phyloP scores from a whole-genome alignment of 495 filamentous ascomycete genomes.

The Stereocaulon alpinum region DNA sequence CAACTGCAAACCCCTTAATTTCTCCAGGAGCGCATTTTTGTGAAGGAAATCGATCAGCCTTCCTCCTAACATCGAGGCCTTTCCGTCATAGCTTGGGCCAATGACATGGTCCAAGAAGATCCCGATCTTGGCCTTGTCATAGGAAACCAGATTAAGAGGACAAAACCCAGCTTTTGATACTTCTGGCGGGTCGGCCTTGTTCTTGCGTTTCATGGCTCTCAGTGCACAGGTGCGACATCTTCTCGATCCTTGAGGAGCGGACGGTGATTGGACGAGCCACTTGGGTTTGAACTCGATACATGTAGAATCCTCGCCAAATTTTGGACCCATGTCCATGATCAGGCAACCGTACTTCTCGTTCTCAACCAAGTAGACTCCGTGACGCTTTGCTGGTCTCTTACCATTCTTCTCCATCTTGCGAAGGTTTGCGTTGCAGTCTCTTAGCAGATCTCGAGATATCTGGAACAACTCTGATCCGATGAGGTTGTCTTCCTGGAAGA shows the following conservation, averaged over 20 bases:
- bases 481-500: slow-evolving; percentile 47
- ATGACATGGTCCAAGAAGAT: slow-evolving; percentile 28
- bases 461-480: slow-evolving; percentile 49
- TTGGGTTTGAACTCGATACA: slow-evolving; percentile 83
- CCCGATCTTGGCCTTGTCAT: slow-evolving; percentile 29
- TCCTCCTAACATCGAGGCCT: not conserved
- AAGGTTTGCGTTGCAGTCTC: slow-evolving; percentile 44
- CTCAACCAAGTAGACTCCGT: slow-evolving; percentile 48
- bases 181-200: not conserved
- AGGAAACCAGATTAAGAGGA: slow-evolving; percentile 45
- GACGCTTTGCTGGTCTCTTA: slow-evolving; percentile 36
- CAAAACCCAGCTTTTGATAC: slow-evolving; percentile 33
- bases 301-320: slow-evolving; percentile 26
- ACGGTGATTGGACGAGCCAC: slow-evolving; percentile 78
- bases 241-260: slow-evolving; percentile 51
- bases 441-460: slow-evolving; percentile 37
- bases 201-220: slow-evolving; percentile 45
- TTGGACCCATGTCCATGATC: slow-evolving; percentile 68
- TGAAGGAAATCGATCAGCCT: slow-evolving; percentile 20
- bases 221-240: slow-evolving; percentile 85
- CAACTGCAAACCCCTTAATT: slow-evolving; percentile 40
- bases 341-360: slow-evolving; percentile 56
- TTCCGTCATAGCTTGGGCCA: not conserved
- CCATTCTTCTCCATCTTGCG: slow-evolving; percentile 26
- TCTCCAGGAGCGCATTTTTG: slow-evolving; percentile 25